Evolutionary conservation across 2,329 filamentous ascomycete genomes (phyloP).

Genomic region (Colletotrichum sp.): DNA sequence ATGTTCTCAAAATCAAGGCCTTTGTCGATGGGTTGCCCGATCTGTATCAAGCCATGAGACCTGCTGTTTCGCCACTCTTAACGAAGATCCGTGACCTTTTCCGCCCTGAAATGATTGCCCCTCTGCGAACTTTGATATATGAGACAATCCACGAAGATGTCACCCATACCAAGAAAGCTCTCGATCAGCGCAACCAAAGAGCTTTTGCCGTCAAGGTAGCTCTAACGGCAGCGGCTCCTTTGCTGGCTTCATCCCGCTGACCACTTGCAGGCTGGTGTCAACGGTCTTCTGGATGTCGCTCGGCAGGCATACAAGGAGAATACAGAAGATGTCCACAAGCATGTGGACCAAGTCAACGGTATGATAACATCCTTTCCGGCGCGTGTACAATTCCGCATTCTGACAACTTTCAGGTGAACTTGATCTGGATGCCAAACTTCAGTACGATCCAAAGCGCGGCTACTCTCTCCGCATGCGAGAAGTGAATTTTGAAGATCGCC

Average conservation of each 20-base stretch:
- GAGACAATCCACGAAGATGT: constrained; percentile 82
- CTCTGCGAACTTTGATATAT: constrained; percentile 69
- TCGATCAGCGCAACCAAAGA: constrained; percentile 88
- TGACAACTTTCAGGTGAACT: constrained; percentile 50
- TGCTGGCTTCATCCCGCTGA: background rate
- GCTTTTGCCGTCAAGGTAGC: constrained; percentile 85
- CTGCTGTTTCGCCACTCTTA: constrained; percentile 69
- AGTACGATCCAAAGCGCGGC: constrained; percentile 77
- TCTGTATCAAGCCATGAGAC: constrained; percentile 70
- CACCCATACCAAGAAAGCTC: constrained; percentile 75
- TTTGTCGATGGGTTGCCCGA: constrained; percentile 74
- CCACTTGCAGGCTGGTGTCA: constrained; percentile 70
- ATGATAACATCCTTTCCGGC: constrained; percentile 20
- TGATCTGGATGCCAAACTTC: constrained; percentile 68
- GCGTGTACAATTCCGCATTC: background rate
- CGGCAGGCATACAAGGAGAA: constrained; percentile 90
- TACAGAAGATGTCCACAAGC: constrained; percentile 76
- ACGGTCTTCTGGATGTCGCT: constrained; percentile 86
- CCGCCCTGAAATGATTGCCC: constrained; percentile 62
- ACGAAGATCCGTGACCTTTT: constrained; percentile 74
- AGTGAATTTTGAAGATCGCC: constrained; percentile 64
- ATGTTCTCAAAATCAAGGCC: constrained; percentile 85
- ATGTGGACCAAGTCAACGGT: constrained; percentile 73
- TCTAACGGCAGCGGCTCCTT: background rate
- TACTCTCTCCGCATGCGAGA: constrained; percentile 77